Evolutionary conservation across 2,329 filamentous ascomycete genomes (phyloP).

Genomic region (Dactylellina parvicollis): DNA sequence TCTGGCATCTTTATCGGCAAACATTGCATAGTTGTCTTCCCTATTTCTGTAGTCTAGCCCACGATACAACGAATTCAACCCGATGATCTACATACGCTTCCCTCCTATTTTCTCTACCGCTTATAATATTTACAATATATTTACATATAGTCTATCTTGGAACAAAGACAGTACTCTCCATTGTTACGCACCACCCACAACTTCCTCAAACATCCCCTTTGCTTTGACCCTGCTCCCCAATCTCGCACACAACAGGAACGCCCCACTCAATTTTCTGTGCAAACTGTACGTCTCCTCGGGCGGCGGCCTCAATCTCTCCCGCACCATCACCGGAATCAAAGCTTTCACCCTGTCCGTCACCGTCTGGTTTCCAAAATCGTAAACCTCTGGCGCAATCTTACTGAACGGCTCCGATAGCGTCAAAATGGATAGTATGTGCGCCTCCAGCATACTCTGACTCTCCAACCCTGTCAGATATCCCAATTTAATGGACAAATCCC

Average conservation of each 20-base stretch:
- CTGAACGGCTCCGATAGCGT: constrained; percentile 93
- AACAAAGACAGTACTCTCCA: background rate
- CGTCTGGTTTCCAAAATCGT: constrained; percentile 93
- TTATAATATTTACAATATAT: constrained; percentile 24
- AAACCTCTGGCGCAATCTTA: constrained; percentile 76
- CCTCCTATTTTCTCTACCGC: no score
- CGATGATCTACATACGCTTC: no score
- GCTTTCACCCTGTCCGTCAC: constrained; percentile 92
- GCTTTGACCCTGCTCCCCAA: constrained; percentile 85
- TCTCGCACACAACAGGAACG: constrained; percentile 88
- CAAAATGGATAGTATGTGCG: constrained; percentile 85
- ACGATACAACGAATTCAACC: background rate
- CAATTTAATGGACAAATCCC: constrained; percentile 75
- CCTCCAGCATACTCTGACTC: constrained; percentile 83
- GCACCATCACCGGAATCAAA: constrained; percentile 91
- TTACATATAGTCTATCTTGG: background rate
- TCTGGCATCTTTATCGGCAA: background rate
- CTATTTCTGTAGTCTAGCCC: constrained; percentile 16
- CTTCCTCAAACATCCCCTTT: constrained; percentile 78
- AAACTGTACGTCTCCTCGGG: constrained; percentile 97
- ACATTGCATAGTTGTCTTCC: background rate
- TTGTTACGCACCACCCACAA: constrained; percentile 20
- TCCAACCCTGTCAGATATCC: constrained; percentile 95
- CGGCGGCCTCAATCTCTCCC: constrained; percentile 85
- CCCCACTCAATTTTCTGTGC: constrained; percentile 93